Percentiles rank a stretch among this genome's conserved stretches.
These are phyloP conservation scores for Ogataea corticis DNA, from an alignment of 805 yeast genomes.

Conservation along the genomic window DNA sequence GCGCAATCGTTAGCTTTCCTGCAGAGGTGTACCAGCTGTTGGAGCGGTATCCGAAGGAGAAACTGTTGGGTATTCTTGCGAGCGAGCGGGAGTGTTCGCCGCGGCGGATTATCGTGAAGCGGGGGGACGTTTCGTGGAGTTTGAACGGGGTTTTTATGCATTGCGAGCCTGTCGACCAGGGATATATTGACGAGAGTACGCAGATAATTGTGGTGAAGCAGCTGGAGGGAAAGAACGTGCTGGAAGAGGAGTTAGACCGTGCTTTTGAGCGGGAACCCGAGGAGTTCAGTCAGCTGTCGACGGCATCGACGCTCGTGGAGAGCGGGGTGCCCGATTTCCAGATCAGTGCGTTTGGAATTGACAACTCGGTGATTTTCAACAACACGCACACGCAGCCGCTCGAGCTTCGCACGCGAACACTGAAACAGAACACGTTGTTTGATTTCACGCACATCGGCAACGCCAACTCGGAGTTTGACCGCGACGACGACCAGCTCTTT, in stretches of 20 bases:
- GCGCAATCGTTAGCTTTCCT: constrained; percentile 44
- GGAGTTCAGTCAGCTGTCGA: constrained; percentile 9
- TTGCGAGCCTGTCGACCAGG: constrained; percentile 78
- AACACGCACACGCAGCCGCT: constrained; percentile 8
- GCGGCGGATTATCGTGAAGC: constrained; percentile 34
- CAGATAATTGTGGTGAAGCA: constrained; percentile 51
- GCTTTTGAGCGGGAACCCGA: constrained; percentile 9
- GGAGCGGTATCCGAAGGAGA: constrained; percentile 35
- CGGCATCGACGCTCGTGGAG: constrained; percentile 12
- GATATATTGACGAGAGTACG: constrained; percentile 48
- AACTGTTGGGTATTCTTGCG: constrained; percentile 37
- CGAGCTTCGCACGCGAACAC: constrained; percentile 11
- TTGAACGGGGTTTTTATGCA: constrained; percentile 53
- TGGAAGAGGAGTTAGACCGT: constrained; percentile 9
- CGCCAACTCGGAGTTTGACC: constrained; percentile 20
- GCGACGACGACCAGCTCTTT: constrained; percentile 48
- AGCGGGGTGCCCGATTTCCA: constrained; percentile 12
- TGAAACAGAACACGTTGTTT: constrained; percentile 13
- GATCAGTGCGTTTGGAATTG: constrained; percentile 19
- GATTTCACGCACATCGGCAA: constrained; percentile 20
- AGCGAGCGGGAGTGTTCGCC: constrained; percentile 32
- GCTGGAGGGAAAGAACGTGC: neutral
- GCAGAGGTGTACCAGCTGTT: constrained; percentile 47
- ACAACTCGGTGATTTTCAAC: constrained; percentile 14
- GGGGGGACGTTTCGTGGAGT: constrained; percentile 43